These are phyloP conservation scores for Ophiostoma sp. DNA, from an alignment of 2,329 filamentous ascomycete species.

Conservation along the genomic window DNA sequence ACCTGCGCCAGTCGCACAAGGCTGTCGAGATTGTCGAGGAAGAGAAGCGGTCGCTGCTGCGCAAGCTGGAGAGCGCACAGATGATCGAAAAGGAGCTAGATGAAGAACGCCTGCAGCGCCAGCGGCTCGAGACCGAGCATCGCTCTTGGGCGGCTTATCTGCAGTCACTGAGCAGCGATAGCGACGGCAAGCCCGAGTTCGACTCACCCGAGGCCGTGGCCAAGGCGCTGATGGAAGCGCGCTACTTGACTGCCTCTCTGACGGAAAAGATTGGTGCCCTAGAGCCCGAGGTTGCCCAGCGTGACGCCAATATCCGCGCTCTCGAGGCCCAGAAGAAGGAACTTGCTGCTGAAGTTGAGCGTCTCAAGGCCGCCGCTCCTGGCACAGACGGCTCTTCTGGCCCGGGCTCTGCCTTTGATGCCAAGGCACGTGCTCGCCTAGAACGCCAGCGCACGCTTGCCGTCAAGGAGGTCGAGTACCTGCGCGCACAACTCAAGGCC, in stretches of 20 bases:
- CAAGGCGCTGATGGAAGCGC: slow-evolving; percentile 74
- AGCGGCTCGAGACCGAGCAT: slow-evolving; percentile 83
- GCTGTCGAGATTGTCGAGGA: slow-evolving; percentile 93
- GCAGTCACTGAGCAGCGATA: slow-evolving; percentile 57
- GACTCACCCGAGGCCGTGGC: slow-evolving; percentile 85
- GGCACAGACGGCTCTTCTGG: neutral
- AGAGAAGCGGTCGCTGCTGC: slow-evolving; percentile 79
- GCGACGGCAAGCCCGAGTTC: slow-evolving; percentile 66
- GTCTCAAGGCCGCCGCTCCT: slow-evolving; percentile 49
- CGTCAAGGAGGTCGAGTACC: slow-evolving; percentile 87
- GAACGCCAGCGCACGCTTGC: slow-evolving; percentile 83
- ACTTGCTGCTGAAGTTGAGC: slow-evolving; percentile 65
- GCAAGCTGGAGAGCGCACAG: slow-evolving; percentile 69
- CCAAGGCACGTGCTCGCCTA: slow-evolving; percentile 67
- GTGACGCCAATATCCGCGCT: slow-evolving; percentile 66
- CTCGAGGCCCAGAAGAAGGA: slow-evolving; percentile 65
- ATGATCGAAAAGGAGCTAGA: slow-evolving; percentile 68
- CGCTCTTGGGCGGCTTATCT: slow-evolving; percentile 83
- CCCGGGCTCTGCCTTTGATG: slow-evolving; percentile 32
- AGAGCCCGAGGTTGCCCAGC: slow-evolving; percentile 71
- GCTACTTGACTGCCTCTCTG: slow-evolving; percentile 72
- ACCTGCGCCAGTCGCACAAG: slow-evolving; percentile 73
- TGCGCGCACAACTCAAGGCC: slow-evolving; percentile 84
- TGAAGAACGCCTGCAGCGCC: slow-evolving; percentile 75
- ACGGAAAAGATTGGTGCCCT: slow-evolving; percentile 73